Percentiles rank a stretch among this genome's conserved stretches.
Conservation (phyloP, 352 stramenopile species). For the Phytophthora aleatoria region DNA sequence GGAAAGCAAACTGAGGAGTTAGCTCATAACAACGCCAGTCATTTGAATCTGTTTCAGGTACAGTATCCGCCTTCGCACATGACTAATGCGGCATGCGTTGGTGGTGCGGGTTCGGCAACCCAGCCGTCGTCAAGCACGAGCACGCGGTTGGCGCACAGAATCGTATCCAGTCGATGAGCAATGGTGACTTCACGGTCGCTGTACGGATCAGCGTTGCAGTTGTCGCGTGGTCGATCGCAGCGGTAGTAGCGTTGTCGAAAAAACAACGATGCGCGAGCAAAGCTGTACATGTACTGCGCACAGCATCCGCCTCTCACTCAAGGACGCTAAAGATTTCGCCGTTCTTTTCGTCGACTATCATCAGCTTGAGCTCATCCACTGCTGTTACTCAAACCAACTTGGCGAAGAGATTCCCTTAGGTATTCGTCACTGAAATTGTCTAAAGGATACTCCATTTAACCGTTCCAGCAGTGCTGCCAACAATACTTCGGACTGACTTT, state of each 20-base stretch:
- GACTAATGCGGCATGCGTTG: no score
- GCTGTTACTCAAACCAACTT: neutral
- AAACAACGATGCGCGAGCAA: neutral
- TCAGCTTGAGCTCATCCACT: neutral
- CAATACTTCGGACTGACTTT: no score
- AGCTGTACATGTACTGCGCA: neutral
- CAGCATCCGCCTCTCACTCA: neutral
- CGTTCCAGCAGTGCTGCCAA: no score
- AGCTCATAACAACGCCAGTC: no score
- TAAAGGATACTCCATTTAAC: no score
- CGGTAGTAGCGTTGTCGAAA: neutral
- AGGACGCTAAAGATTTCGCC: constrained; percentile 5
- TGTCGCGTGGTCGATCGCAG: constrained; percentile 11
- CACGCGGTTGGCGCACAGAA: no score
- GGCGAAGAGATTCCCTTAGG: neutral
- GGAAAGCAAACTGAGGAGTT: no score
- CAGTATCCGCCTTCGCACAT: no score
- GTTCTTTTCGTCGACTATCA: neutral
- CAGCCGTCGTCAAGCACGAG: no score
- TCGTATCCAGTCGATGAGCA: neutral
- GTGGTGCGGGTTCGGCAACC: no score
- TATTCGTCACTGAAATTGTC: no score
- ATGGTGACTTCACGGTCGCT: constrained; percentile 3
- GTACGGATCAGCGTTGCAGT: constrained; percentile 1
- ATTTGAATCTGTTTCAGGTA: no score